Evolutionary conservation across 1,139 yeast species (phyloP).

Genomic region (Taiozyma sp.): DNA sequence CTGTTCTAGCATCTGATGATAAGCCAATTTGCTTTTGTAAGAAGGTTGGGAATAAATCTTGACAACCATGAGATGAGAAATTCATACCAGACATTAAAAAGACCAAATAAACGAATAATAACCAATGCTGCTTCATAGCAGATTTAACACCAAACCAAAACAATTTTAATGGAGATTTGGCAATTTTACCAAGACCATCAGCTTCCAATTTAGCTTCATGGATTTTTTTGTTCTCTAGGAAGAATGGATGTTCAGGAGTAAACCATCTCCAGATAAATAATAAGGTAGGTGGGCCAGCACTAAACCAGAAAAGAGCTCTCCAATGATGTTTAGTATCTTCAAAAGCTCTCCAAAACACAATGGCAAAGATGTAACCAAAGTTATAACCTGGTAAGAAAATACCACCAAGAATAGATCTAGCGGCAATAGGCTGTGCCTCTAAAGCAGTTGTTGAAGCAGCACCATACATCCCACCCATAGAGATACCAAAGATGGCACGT

Average conservation of each 20-base stretch:
- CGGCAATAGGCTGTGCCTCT: conserved; percentile 41
- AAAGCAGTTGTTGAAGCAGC: conserved; percentile 43
- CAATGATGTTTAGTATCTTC: conserved; percentile 32
- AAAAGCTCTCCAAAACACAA: conserved; percentile 40
- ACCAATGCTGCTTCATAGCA: conserved; percentile 23
- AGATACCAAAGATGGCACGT: conserved; percentile 44
- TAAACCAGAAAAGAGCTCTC: conserved; percentile 54
- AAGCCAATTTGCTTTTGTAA: conserved; percentile 37
- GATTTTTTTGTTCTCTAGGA: conserved; percentile 18
- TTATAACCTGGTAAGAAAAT: conserved; percentile 42
- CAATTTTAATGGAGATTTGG: conserved; percentile 13
- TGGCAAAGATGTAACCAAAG: conserved; percentile 40
- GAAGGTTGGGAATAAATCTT: conserved; percentile 49
- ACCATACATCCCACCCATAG: conserved; percentile 51
- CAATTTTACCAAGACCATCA: conserved; percentile 35
- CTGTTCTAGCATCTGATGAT: conserved; percentile 37
- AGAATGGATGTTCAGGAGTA: conserved; percentile 35
- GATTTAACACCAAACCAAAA: conserved; percentile 17
- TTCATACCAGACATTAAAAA: conserved; percentile 46
- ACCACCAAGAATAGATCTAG: conserved; percentile 42
- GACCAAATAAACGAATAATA: conserved; percentile 37
- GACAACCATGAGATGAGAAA: conserved; percentile 52
- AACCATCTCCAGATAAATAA: conserved; percentile 38
- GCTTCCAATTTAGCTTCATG: conserved; percentile 26
- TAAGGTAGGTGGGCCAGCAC: conserved; percentile 42